Conservation (phyloP, 768 basidiomycete genomes). For the Coprinopsis strossmayeri region DNA sequence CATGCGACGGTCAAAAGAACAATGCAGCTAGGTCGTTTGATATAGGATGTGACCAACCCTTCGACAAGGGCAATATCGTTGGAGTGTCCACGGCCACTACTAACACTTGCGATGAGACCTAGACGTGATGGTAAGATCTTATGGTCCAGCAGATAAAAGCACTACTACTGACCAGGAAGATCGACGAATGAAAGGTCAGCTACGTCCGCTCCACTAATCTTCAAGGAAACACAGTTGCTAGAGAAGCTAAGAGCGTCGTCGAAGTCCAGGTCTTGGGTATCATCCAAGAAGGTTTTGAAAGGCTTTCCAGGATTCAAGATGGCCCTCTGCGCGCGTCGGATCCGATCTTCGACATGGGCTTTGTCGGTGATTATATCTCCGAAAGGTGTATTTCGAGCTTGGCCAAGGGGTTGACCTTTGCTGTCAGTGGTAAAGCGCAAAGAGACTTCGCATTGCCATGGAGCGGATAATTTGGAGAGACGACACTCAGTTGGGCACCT, state of each 20-base stretch:
- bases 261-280: conserved; percentile 21
- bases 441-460: conserved; percentile 48
- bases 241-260: conserved; percentile 37
- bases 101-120: conserved; percentile 59
- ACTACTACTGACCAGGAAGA: conserved; percentile 47
- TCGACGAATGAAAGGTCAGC: conserved; percentile 63
- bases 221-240: conserved; percentile 47
- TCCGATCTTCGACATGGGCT: conserved; percentile 54
- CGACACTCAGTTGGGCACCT: conserved; percentile 58
- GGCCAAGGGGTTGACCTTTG: conserved; percentile 29
- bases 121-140: too few species aligned
- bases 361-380: conserved; percentile 46
- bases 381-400: conserved; percentile 34
- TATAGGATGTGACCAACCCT: conserved; percentile 51
- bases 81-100: conserved; percentile 36
- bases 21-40: conserved; percentile 54
- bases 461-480: conserved; percentile 29
- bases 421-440: conserved; percentile 38
- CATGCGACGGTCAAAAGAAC: conserved; percentile 56
- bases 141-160: too few species aligned
- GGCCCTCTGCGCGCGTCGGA: conserved; percentile 58
- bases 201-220: conserved; percentile 53
- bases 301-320: conserved; percentile 50
- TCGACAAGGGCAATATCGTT: conserved; percentile 59
- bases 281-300: conserved; percentile 30